These are phyloP conservation scores for Coleophoma crateriformis DNA, from an alignment of 2,329 filamentous ascomycete genomes.

Conservation along the genomic window DNA sequence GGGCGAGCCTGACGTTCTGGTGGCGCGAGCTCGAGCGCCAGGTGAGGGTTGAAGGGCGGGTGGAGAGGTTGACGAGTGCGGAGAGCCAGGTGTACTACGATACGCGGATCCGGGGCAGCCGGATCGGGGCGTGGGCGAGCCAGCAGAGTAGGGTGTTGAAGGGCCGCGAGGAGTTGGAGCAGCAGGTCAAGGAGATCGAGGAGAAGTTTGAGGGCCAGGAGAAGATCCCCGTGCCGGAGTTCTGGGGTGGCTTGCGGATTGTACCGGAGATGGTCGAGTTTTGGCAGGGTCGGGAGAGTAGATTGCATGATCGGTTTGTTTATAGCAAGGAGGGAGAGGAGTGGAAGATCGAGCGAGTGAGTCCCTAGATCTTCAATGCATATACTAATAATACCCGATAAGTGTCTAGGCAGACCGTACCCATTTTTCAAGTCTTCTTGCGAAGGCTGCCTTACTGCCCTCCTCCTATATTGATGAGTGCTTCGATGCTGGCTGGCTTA, in stretches of 20 bases:
- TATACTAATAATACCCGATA: too few relatives aligned
- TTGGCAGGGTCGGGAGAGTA: constrained; percentile 86
- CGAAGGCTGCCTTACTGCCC: too few relatives aligned
- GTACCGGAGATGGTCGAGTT: constrained; percentile 88
- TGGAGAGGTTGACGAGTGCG: constrained; percentile 58
- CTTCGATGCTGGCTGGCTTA: too few relatives aligned
- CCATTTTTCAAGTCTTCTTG: too few relatives aligned
- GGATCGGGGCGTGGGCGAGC: constrained; percentile 91
- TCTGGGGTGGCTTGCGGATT: constrained; percentile 89
- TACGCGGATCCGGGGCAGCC: constrained; percentile 68
- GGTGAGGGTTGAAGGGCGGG: constrained; percentile 78
- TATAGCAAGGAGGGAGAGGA: constrained; percentile 59
- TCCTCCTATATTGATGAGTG: too few relatives aligned
- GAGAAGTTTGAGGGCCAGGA: constrained; percentile 68
- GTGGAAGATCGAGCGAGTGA: constrained; percentile 70
- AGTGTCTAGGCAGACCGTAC: too few relatives aligned
- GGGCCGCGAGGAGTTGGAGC: constrained; percentile 69
- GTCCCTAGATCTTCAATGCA: constrained; percentile 44
- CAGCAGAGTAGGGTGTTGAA: constrained; percentile 74
- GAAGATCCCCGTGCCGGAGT: constrained; percentile 82
- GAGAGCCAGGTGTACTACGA: constrained; percentile 70
- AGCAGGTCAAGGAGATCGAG: constrained; percentile 72
- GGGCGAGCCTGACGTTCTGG: constrained; percentile 82
- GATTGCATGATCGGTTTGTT: constrained; percentile 89
- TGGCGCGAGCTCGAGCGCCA: constrained; percentile 85